Evolutionary conservation across 75 land plant genomes (phyloP), one percentile per base, ranked within the genome.

Genomic region (Sequoiadendron giganteum): DNA sequence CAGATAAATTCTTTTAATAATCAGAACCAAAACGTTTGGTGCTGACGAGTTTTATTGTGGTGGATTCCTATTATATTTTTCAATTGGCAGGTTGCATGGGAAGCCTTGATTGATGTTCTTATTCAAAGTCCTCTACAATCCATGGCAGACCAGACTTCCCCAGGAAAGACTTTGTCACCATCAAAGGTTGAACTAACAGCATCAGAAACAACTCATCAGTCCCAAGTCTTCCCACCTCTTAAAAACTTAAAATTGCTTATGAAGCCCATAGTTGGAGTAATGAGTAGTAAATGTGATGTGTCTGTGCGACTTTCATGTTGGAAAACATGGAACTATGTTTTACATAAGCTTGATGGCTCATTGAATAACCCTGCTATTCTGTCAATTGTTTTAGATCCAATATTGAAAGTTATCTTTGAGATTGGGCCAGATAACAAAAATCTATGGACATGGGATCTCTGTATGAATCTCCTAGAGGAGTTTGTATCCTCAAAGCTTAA

Each of bases 71-170:
- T 43, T 47, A 47, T 82, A 10, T n/a, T 42, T 45, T 81, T 28
- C 49, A 81, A 81, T 38, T 25, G 86, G 87, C 94, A 95, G 95
- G 92, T 87, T 88, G 93, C 95, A n/a, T 95, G 96, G 96, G 92
- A 93, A 88, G 87, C 90, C 65, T 82, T 95, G 32, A 89, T 93
- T 85, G 95, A 95, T 93, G 91, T 85, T 56, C 88, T 95, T 58
- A 72, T 92, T 43, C 79, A 47, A 16, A 70, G 78, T 81, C 86
- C 84, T 68, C 19, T 68, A 43, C 36, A 28, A 83, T 38, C 61
- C 45, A 48, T 10, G 9, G 55, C 52, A 85, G 89, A 45, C 39
- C 87, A n/a, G 52, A 30, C 70, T 85, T n/a, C 84, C 10, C 10
- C 84, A 82, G 39, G 87, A 85, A 61, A 87, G 43, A 81, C 7